Evolutionary conservation across 2,329 filamentous ascomycete species (phyloP), one percentile per base, ranked within the genome.

Genomic region (Phaeomoniella chlamydospora): DNA sequence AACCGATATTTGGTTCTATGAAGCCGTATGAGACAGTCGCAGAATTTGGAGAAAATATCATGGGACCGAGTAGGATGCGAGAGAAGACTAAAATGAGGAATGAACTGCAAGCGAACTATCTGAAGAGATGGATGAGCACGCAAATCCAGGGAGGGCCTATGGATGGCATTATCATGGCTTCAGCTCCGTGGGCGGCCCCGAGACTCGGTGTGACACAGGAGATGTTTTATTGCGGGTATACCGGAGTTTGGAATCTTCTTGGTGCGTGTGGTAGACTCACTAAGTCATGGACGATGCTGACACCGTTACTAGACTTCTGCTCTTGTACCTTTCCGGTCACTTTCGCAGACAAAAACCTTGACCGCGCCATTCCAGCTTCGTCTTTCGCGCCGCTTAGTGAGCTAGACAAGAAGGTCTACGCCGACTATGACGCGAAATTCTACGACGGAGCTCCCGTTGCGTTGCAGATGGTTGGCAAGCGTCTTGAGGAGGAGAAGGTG

Each of bases 401-500:
- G n/a, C 42, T 48, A 18, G 51, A 54, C 37, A 40, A 40, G 18
- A 36, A 41, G 15, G 50, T 53, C 22, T 49, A 53, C 29, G 39
- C 37, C 2, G 49, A 51, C 18, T 53, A 55, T 39, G 57, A 53
- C 15, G 41, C 49, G 2, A 48, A 51, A 6, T 51, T 54, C 39
- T 52, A 53, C 32, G 44, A 54, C 18, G 49, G 49, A 15, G 47
- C 49, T 15, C 49, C 51, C 14, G 51, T 53, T 3, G 45, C 45
- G 14, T 35, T 54, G 39, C 51, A 54, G 38, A 39, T 52, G 11
- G 46, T 52, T 4, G 49, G 49, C 3, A 41, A 43, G 16, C 38
- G 49, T n/a, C 41, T 53, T 4, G 52, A 55, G 31, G 51, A 54
- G 29, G 50, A 51, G 42, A 52, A 53, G 34, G 38, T 41, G 12